phyloP scores from a whole-genome alignment of 495 filamentous ascomycete species.

The Xylaria longipes region DNA sequence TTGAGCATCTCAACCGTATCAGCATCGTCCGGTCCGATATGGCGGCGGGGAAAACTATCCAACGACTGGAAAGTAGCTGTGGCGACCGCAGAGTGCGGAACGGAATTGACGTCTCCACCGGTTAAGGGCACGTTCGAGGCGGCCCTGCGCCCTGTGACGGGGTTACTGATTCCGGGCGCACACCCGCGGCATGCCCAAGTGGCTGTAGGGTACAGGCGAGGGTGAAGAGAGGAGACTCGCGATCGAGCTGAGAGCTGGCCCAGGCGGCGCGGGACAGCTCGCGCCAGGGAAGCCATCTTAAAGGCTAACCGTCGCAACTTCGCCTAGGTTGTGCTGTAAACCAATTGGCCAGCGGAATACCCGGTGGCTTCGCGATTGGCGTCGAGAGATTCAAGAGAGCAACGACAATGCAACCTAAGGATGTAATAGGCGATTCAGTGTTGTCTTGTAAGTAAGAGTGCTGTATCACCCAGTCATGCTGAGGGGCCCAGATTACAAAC shows the following conservation, averaged over 20 bases:
- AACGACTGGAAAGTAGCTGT: slow-evolving; percentile 29
- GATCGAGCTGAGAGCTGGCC: slow-evolving; percentile 37
- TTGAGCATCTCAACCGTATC: slow-evolving; percentile 82
- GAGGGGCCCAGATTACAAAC: neutral
- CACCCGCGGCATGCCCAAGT: slow-evolving; percentile 31
- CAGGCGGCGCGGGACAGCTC: slow-evolving; percentile 33
- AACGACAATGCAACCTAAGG: neutral
- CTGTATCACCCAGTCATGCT: slow-evolving; percentile 15
- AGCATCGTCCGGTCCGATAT: slow-evolving; percentile 86
- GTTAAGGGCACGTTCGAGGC: slow-evolving; percentile 23
- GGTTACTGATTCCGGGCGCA: slow-evolving; percentile 23
- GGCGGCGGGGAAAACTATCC: slow-evolving; percentile 74
- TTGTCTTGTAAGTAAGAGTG: neutral
- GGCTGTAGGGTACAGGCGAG: slow-evolving; percentile 24
- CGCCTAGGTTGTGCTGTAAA: neutral
- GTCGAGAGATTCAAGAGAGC: neutral
- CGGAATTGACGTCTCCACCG: slow-evolving; percentile 18
- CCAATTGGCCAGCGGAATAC: neutral
- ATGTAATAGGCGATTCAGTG: neutral
- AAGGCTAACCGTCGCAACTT: neutral
- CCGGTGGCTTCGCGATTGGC: slow-evolving; percentile 1
- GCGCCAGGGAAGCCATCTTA: slow-evolving; percentile 35
- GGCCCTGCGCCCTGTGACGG: slow-evolving; percentile 24
- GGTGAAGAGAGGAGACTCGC: slow-evolving; percentile 31
- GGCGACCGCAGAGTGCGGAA: neutral